phyloP scores from a whole-genome alignment of 768 basidiomycete genomes.

The Hypholoma fasciculare region DNA sequence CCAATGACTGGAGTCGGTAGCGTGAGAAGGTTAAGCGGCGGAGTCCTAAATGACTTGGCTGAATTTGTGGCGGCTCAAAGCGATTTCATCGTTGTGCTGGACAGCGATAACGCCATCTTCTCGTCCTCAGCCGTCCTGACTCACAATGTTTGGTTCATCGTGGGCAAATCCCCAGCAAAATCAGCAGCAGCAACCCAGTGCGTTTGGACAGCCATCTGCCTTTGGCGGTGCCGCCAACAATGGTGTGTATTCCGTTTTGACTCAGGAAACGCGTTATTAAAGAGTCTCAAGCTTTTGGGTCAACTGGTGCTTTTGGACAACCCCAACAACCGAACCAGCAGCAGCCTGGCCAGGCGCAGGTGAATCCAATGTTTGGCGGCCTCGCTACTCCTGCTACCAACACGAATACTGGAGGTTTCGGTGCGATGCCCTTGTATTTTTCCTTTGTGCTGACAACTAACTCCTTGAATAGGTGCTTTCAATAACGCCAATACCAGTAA shows the following conservation, averaged over 20 bases:
- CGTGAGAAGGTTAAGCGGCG: constrained; percentile 25
- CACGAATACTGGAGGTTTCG: constrained; percentile 39
- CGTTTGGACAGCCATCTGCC: constrained; percentile 62
- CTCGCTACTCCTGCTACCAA: constrained; percentile 36
- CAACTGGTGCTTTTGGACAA: constrained; percentile 61
- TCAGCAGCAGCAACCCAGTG: constrained; percentile 56
- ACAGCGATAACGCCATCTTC: constrained; percentile 21
- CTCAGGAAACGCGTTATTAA: constrained; percentile 24
- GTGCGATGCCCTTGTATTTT: constrained; percentile 32
- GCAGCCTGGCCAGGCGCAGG: constrained; percentile 57
- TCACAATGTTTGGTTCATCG: constrained; percentile 69
- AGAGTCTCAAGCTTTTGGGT: constrained; percentile 48
- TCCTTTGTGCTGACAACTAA: constrained; percentile 15
- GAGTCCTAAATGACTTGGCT: constrained; percentile 35
- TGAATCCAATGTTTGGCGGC: constrained; percentile 83
- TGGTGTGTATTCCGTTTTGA: constrained; percentile 36
- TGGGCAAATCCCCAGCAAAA: constrained; percentile 72
- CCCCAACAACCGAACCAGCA: constrained; percentile 48
- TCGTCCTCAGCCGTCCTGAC: constrained; percentile 10
- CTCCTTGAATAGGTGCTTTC: constrained; percentile 42
- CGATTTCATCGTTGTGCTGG: constrained; percentile 11
- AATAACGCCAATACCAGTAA: constrained; percentile 33
- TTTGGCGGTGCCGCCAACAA: constrained; percentile 28
- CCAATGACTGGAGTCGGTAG: constrained; percentile 6
- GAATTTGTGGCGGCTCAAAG: constrained; percentile 15